A percentile compares a stretch with the other conserved stretches of the same genome.
Conservation (phyloP, 768 basidiomycete species). For the Phaffia tasmanica region DNA sequence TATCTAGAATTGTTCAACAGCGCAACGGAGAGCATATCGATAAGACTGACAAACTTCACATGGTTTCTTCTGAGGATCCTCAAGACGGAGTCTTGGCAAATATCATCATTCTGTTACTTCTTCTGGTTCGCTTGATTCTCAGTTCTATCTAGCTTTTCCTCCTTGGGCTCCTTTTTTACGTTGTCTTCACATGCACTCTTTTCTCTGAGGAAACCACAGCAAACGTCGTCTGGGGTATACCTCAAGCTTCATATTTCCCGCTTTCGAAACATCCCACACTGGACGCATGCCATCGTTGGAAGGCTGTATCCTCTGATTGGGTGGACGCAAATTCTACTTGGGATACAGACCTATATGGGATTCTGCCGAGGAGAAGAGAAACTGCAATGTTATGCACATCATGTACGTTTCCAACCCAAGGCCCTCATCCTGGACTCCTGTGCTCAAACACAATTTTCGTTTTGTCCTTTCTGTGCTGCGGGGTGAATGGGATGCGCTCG, state of each 20-base stretch:
- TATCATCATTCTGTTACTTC: not conserved
- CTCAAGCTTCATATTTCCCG: conserved; percentile 76
- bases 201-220: conserved; percentile 35
- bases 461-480: too few relatives aligned
- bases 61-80: conserved; percentile 37
- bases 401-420: not conserved
- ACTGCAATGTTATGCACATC: conserved; percentile 23
- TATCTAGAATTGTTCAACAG: not conserved
- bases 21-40: not conserved
- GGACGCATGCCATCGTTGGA: conserved; percentile 17
- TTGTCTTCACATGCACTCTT: not conserved
- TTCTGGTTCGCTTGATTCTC: not conserved
- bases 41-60: conserved; percentile 28
- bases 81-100: not conserved
- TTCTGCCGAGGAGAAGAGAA: conserved; percentile 22
- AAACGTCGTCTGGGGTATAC: conserved; percentile 68
- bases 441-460: too few relatives aligned
- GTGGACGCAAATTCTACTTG: conserved; percentile 15
- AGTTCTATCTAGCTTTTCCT: not conserved
- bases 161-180: not conserved
- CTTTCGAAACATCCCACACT: conserved; percentile 6
- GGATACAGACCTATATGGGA: conserved; percentile 9
- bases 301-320: conserved; percentile 24
- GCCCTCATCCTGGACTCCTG: not conserved
- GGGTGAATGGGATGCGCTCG: too few relatives aligned